These are phyloP conservation scores for Candida berthetii DNA, from an alignment of 805 yeast species.

Conservation along the genomic window DNA sequence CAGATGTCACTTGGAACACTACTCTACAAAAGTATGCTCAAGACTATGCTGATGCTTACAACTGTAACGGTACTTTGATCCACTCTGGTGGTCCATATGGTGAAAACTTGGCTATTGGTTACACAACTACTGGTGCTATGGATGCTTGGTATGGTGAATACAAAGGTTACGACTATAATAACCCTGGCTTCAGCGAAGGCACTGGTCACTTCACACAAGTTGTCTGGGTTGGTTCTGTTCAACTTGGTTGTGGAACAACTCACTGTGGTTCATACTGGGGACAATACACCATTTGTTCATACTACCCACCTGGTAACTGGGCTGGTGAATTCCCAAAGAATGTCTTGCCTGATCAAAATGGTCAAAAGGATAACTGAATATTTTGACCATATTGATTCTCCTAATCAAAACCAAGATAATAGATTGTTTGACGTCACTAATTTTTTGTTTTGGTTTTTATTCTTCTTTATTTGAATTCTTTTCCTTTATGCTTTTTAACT, in stretches of 20 bases:
- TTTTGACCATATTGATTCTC: too few relatives aligned
- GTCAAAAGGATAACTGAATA: too few relatives aligned
- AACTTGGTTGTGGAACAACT: conserved; percentile 66
- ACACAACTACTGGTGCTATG: conserved; percentile 48
- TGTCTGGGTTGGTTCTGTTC: conserved; percentile 59
- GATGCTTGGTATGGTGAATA: conserved; percentile 76
- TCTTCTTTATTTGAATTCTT: too few relatives aligned
- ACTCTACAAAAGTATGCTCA: conserved; percentile 49
- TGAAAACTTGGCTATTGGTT: conserved; percentile 80
- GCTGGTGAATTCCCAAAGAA: conserved; percentile 33
- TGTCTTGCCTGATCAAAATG: conserved; percentile 17
- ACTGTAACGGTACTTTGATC: conserved; percentile 47
- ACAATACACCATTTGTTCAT: conserved; percentile 63
- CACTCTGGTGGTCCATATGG: conserved; percentile 71
- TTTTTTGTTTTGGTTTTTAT: too few relatives aligned
- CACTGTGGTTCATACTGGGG: conserved; percentile 46
- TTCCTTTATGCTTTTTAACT: too few relatives aligned
- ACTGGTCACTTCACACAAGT: conserved; percentile 83
- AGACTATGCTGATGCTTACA: conserved; percentile 46
- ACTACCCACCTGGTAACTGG: conserved; percentile 61
- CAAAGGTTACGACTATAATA: conserved; percentile 40
- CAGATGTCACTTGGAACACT: conserved; percentile 48
- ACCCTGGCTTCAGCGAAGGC: conserved; percentile 35
- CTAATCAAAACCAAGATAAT: too few relatives aligned
- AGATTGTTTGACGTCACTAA: too few relatives aligned